Percentiles rank a stretch among this genome's conserved stretches.
These are phyloP conservation scores for Hypoxylon sp. DNA, from an alignment of 2,329 filamentous ascomycete genomes.

Conservation along the genomic window DNA sequence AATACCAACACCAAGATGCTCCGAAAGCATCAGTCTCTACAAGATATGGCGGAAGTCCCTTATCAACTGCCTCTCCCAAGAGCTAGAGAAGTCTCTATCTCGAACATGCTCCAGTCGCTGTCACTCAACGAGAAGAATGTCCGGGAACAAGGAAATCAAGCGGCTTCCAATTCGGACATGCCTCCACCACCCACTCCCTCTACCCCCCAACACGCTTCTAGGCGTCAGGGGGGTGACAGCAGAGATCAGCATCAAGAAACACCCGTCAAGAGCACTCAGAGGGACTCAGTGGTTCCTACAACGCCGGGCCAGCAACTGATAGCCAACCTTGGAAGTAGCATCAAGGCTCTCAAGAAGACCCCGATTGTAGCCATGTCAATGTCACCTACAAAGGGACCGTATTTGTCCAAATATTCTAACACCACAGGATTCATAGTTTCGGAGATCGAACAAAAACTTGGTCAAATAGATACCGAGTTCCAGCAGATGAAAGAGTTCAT, in stretches of 20 bases:
- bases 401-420: constrained; percentile 83
- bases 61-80: constrained; percentile 38
- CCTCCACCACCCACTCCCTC: constrained; percentile 46
- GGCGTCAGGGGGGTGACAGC: constrained; percentile 45
- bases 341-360: constrained; percentile 57
- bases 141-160: constrained; percentile 61
- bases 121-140: constrained; percentile 57
- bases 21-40: constrained; percentile 50
- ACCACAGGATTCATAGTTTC: constrained; percentile 75
- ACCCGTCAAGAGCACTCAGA: constrained; percentile 17
- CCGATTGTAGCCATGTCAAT: constrained; percentile 56
- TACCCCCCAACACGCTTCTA: constrained; percentile 49
- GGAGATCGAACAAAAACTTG: constrained; percentile 84
- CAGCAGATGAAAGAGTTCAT: constrained; percentile 80
- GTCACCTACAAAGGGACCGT: constrained; percentile 65
- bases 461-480: constrained; percentile 82
- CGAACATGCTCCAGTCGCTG: constrained; percentile 57
- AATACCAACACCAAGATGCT: constrained; percentile 41
- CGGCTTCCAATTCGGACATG: constrained; percentile 57
- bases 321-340: constrained; percentile 48
- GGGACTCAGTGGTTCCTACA: constrained; percentile 52
- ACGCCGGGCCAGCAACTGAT: constrained; percentile 55
- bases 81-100: constrained; percentile 63
- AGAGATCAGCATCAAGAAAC: constrained; percentile 29
- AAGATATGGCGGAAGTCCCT: constrained; percentile 41